Conservation (phyloP, 805 yeast species). For the Pichia manshurica region DNA sequence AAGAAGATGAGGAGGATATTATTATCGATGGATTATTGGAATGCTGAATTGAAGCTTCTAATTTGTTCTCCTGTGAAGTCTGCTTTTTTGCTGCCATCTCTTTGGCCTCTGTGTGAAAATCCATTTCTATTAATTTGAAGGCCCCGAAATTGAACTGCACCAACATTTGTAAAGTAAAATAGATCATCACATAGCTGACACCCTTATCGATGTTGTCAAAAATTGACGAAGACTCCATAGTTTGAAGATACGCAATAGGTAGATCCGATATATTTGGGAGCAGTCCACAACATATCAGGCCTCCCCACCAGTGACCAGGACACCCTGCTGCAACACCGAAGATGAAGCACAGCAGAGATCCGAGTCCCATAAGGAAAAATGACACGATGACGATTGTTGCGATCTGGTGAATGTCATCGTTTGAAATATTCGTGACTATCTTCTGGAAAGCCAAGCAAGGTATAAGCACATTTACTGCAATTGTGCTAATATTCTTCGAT, state of each 20-base stretch:
- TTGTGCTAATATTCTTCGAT: slow-evolving; percentile 61
- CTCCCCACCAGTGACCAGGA: slow-evolving; percentile 74
- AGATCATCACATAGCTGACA: slow-evolving; percentile 79
- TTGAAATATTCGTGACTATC: slow-evolving; percentile 58
- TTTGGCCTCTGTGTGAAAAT: slow-evolving; percentile 41
- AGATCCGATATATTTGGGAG: slow-evolving; percentile 77
- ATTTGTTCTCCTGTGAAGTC: not conserved
- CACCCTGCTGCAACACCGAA: slow-evolving; percentile 47
- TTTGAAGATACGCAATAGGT: slow-evolving; percentile 78
- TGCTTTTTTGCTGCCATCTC: not conserved
- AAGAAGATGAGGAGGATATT: too few species aligned
- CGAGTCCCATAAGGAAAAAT: slow-evolving; percentile 33
- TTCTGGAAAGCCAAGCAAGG: slow-evolving; percentile 76
- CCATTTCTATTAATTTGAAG: slow-evolving; percentile 64
- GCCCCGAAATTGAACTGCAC: slow-evolving; percentile 73
- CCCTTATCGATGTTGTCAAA: slow-evolving; percentile 66
- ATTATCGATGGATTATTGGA: too few species aligned
- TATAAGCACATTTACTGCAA: slow-evolving; percentile 60
- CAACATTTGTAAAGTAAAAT: slow-evolving; percentile 60
- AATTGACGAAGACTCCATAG: slow-evolving; percentile 56
- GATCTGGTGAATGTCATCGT: slow-evolving; percentile 60
- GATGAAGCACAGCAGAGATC: slow-evolving; percentile 16
- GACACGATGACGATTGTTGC: slow-evolving; percentile 58
- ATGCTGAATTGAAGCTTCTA: too few species aligned
- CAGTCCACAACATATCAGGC: slow-evolving; percentile 59